Conservation (phyloP, 2,329 filamentous ascomycete species). For the Aspergillus ruber region DNA sequence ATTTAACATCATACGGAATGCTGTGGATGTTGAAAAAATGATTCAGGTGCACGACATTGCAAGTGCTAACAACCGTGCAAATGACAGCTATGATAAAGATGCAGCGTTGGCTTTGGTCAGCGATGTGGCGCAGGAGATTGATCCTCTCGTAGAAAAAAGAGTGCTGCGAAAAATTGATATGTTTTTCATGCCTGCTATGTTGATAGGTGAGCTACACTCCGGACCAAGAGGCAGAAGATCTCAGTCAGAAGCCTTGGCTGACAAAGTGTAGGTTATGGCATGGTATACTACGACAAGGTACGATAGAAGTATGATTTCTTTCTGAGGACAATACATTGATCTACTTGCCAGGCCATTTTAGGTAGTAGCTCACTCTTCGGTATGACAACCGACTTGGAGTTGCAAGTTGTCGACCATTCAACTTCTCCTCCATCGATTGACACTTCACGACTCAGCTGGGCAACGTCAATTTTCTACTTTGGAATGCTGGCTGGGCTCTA, state of each 20-base stretch:
- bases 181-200: constrained; percentile 63
- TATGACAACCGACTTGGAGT: constrained; percentile 62
- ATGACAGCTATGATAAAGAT: constrained; percentile 43
- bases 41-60: background rate
- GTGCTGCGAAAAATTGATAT: constrained; percentile 62
- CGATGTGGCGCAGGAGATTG: constrained; percentile 42
- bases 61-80: background rate
- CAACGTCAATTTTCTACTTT: constrained; percentile 74
- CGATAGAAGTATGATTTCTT: background rate
- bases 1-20: background rate
- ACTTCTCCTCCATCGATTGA: constrained; percentile 53
- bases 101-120: constrained; percentile 55
- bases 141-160: constrained; percentile 49
- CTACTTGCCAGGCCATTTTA: constrained; percentile 54
- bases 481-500: constrained; percentile 70
- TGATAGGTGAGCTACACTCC: constrained; percentile 37
- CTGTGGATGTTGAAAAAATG: background rate
- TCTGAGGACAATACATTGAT: background rate
- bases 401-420: constrained; percentile 49
- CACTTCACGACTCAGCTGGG: constrained; percentile 66
- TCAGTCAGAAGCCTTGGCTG: background rate
- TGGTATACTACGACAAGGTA: constrained; percentile 66
- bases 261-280: constrained; percentile 44
- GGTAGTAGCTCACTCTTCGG: constrained; percentile 68
- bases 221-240: background rate